Conservation (phyloP, 1,284 basidiomycete species). For the Moesziomyces globuligerus region DNA sequence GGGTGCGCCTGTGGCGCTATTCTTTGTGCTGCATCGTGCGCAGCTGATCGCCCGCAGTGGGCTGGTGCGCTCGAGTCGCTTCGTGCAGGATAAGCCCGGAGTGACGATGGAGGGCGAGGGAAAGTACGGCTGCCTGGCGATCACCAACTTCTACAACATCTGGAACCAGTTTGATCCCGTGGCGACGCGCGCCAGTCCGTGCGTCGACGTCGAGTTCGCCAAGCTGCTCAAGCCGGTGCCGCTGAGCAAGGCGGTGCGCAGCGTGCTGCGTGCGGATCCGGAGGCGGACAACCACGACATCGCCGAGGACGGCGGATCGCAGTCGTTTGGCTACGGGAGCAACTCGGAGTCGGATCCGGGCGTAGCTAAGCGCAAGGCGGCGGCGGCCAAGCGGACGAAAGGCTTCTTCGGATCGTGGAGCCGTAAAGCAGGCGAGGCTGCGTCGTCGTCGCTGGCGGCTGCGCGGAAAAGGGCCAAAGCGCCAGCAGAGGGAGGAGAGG, state of each 20-base stretch:
- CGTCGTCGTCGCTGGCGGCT: slow-evolving; percentile 2
- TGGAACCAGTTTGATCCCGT: slow-evolving; percentile 72
- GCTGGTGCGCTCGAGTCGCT: slow-evolving; percentile 70
- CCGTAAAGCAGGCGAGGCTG: slow-evolving; percentile 26
- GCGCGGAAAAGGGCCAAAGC: slow-evolving; percentile 11
- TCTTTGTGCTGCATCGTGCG: slow-evolving; percentile 71
- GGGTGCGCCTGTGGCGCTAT: slow-evolving; percentile 72
- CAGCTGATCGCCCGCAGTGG: slow-evolving; percentile 72
- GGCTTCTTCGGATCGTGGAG: slow-evolving; percentile 43
- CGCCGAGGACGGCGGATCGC: slow-evolving; percentile 33
- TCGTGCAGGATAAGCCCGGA: slow-evolving; percentile 67
- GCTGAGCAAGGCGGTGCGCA: slow-evolving; percentile 38
- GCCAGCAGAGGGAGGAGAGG: slow-evolving; percentile 14
- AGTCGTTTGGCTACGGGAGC: slow-evolving; percentile 31
- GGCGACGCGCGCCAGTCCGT: slow-evolving; percentile 68
- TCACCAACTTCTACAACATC: slow-evolving; percentile 71
- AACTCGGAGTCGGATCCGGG: slow-evolving; percentile 21
- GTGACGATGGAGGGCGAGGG: slow-evolving; percentile 69
- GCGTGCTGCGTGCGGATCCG: slow-evolving; percentile 28
- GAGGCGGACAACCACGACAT: slow-evolving; percentile 36
- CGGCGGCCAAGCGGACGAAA: slow-evolving; percentile 24
- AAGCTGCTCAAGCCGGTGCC: slow-evolving; percentile 36
- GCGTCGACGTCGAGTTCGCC: slow-evolving; percentile 66
- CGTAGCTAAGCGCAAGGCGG: slow-evolving; percentile 30
- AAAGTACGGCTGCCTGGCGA: slow-evolving; percentile 71